These are phyloP conservation scores for Colletotrichum eleusines DNA, from an alignment of 2,329 filamentous ascomycete genomes.

Conservation along the genomic window DNA sequence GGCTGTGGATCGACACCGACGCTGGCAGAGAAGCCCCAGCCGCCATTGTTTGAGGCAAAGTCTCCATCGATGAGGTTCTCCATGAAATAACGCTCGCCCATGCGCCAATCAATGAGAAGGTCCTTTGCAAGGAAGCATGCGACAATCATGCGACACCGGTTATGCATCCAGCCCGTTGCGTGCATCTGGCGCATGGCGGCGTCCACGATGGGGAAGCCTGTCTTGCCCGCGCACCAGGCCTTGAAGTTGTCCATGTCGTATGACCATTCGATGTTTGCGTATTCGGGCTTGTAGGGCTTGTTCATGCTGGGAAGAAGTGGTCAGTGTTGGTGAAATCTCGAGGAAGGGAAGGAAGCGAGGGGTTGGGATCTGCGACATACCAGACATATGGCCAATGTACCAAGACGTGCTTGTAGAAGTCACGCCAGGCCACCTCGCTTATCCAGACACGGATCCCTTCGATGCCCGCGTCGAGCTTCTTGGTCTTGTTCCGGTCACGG, in stretches of 20 bases:
- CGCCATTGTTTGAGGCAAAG: slow-evolving; percentile 81
- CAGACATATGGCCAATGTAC: slow-evolving; percentile 88
- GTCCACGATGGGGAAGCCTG: slow-evolving; percentile 86
- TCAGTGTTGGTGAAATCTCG: not conserved
- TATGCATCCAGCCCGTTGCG: slow-evolving; percentile 82
- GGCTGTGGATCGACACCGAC: slow-evolving; percentile 88
- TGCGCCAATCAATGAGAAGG: slow-evolving; percentile 84
- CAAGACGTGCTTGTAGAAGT: slow-evolving; percentile 90
- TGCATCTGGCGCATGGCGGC: slow-evolving; percentile 86
- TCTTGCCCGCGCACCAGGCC: slow-evolving; percentile 80
- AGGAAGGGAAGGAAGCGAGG: not conserved
- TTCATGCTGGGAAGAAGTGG: slow-evolving; percentile 59
- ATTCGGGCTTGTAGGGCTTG: slow-evolving; percentile 81
- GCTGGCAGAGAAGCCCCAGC: slow-evolving; percentile 69
- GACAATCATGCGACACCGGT: slow-evolving; percentile 86
- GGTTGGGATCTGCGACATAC: slow-evolving; percentile 54
- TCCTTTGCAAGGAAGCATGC: slow-evolving; percentile 86
- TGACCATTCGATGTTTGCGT: slow-evolving; percentile 85
- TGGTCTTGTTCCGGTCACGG: slow-evolving; percentile 70
- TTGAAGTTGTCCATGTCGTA: slow-evolving; percentile 77
- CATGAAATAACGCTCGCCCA: slow-evolving; percentile 88
- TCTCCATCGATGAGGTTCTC: slow-evolving; percentile 83
- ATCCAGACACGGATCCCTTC: slow-evolving; percentile 80
- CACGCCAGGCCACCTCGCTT: slow-evolving; percentile 85
- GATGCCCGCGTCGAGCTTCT: slow-evolving; percentile 74